Base-by-base conservation (phyloP, 164 flowering plant genomes). In the Liquidambar formosana region DNA sequence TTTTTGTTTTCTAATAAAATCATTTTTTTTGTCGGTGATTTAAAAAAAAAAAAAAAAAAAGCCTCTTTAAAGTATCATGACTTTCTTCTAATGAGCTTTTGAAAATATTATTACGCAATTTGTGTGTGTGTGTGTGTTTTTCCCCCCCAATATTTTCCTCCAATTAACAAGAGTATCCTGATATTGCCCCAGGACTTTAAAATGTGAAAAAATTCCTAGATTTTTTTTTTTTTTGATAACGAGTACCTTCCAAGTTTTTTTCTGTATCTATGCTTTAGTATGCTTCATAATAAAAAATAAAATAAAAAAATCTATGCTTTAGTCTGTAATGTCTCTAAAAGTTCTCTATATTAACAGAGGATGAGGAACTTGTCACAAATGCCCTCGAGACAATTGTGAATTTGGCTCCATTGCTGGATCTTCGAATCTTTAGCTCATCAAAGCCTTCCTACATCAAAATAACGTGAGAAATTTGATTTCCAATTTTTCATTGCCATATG, bases 341-440 rank as follows among this genome's bases (percentile, higher is more conserved):
- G 44, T 61, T 65, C 28, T 8, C 22, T 16, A 11, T 64, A 14
- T 76, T 77, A 62, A 46, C 89, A 96, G 99, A 93, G 95, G 99
- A 96, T 66, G 99, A 95, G 74, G 98, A 96, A 70, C 97, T 96
- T 66, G 89, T 96, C 61, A 91, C 99, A 25, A 93, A 96, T 83
- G 83, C 89, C 67, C 91, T 95, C 23, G 99, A 96, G 84, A 93
- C 96, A 49, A 80, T 93, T 67, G 97, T 93, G 51, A 96, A 96
- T 75, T 74, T 96, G 76, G 97, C 89, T 27, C 97, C 96, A 54
- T 69, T 90, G 78, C 82, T 96, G 71, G 97, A 96, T 81, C 90
- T 93, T 69, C 86, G 96, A 49, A 96, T 93, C 61, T 96, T 96
- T 70, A 88, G 97, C 83, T 96, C 98, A 65, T 79, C 91, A 48